These are phyloP conservation scores for Cutaneotrichosporon curvatum DNA, from an alignment of 1,284 basidiomycete genomes.

Conservation along the genomic window DNA sequence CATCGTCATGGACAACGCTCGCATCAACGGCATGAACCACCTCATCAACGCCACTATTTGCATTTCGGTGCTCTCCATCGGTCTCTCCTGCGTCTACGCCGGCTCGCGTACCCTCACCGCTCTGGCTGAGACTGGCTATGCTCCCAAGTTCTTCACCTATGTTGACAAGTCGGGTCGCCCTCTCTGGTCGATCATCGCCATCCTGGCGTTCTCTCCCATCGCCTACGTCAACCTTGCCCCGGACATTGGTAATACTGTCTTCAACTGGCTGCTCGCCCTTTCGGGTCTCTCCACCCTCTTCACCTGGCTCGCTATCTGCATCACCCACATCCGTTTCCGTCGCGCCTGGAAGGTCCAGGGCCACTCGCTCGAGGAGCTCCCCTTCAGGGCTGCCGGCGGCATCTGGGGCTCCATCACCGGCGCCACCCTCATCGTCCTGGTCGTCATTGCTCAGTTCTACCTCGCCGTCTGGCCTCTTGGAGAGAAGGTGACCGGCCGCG, in stretches of 20 bases:
- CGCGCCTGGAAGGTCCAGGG: conserved; percentile 45
- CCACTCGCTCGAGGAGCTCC: conserved; percentile 48
- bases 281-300: conserved; percentile 52
- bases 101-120: conserved; percentile 43
- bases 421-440: conserved; percentile 36
- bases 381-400: conserved; percentile 46
- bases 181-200: conserved; percentile 44
- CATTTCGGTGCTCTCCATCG: conserved; percentile 43
- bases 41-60: conserved; percentile 51
- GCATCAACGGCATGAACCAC: conserved; percentile 47
- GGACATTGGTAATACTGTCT: conserved; percentile 32
- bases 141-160: conserved; percentile 47
- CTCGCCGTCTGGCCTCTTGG: conserved; percentile 20
- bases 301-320: conserved; percentile 43
- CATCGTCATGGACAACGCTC: conserved; percentile 47
- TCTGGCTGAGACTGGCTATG: conserved; percentile 47
- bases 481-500: conserved; percentile 13
- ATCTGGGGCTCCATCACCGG: conserved; percentile 48
- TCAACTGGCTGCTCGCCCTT: conserved; percentile 50
- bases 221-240: conserved; percentile 46
- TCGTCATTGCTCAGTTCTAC: conserved; percentile 44
- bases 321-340: conserved; percentile 46
- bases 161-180: conserved; percentile 52
- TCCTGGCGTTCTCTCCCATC: conserved; percentile 43
- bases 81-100: conserved; percentile 43